Evolutionary conservation across 2,329 filamentous ascomycete genomes (phyloP), one percentile per base, ranked within the genome.

Genomic region (Aspergillus calidoustus): DNA sequence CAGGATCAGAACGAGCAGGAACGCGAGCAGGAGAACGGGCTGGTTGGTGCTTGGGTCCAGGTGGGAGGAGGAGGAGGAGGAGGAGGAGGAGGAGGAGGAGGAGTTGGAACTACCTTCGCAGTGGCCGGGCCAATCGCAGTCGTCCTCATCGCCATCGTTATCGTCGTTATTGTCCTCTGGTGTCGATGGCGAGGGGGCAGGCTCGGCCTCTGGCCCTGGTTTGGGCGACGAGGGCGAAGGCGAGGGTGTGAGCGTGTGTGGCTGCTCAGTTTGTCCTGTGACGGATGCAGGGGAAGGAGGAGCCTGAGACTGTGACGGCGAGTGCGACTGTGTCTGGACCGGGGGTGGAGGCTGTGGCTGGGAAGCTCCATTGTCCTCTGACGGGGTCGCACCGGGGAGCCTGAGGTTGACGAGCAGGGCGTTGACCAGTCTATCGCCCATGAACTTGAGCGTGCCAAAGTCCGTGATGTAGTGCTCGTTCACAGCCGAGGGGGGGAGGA

Each of bases 401-500:
- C 60, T 55, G 19, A 74, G 49, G 46, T 69, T 72, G 8, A 65
- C 63, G 0, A 59, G 65, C 6, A 74, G 63, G 2, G 66, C 60
- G 1, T 63, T 64, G n/a, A 73, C 58, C 0, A 74, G 66, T 28
- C 56, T 65, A 34, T 74, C 69, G 2, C 72, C 72, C 69, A 72
- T 71, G 3, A 68, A 66, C 9, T 67, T 68, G 4, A 73, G 69
- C 53, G 67, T 68, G 53, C 61, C 66, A 60, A 72, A 71, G 65
- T 71, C 63, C 62, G 69, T 68, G 61, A 72, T 67, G 62, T 73
- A 72, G 64, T 70, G 66, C 52, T 68, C 48, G 59, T 65, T 65
- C 54, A 74, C 28, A 11, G 70, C 69, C 19, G 59, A 68, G 30
- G 57, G 64, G 7, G 72, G 69, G 17, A 74, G 64, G 1, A 73